Conservation (phyloP, 305 asterid species). For the Withania somnifera region DNA sequence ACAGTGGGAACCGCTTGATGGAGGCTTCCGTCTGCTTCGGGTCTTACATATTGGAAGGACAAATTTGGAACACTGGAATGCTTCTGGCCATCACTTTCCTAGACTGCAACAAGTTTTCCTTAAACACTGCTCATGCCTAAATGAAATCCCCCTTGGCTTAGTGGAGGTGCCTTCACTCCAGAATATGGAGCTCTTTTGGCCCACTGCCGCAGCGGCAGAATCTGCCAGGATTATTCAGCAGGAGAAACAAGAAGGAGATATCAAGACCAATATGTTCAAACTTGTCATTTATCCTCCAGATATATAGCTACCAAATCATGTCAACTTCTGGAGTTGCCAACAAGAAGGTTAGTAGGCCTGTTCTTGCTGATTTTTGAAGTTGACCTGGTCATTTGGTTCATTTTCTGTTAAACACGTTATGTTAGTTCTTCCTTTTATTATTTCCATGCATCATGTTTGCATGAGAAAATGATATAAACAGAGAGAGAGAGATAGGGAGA, state of each 20-base stretch:
- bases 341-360: neutral
- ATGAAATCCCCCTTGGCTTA: slow-evolving; percentile 15
- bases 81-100: slow-evolving; percentile 21
- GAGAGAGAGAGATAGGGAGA: neutral
- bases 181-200: slow-evolving; percentile 17
- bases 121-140: slow-evolving; percentile 8
- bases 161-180: slow-evolving; percentile 14
- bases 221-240: slow-evolving; percentile 18
- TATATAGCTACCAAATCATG: neutral
- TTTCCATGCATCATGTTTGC: neutral
- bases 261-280: slow-evolving; percentile 2
- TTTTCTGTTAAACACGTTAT: neutral
- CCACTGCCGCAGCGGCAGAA: slow-evolving; percentile 5
- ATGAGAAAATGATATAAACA: neutral
- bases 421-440: neutral
- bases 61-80: slow-evolving; percentile 18
- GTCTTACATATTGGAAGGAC: slow-evolving; percentile 19
- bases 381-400: neutral
- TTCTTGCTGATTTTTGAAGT: neutral
- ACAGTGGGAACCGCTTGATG: slow-evolving; percentile 18
- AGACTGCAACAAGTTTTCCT: slow-evolving; percentile 18
- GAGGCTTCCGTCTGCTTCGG: slow-evolving; percentile 19
- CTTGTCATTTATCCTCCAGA: slow-evolving; percentile 23
- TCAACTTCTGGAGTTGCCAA: neutral
- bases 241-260: neutral